Conservation (phyloP, 2,329 filamentous ascomycete species). For the Cytospora piceae region DNA sequence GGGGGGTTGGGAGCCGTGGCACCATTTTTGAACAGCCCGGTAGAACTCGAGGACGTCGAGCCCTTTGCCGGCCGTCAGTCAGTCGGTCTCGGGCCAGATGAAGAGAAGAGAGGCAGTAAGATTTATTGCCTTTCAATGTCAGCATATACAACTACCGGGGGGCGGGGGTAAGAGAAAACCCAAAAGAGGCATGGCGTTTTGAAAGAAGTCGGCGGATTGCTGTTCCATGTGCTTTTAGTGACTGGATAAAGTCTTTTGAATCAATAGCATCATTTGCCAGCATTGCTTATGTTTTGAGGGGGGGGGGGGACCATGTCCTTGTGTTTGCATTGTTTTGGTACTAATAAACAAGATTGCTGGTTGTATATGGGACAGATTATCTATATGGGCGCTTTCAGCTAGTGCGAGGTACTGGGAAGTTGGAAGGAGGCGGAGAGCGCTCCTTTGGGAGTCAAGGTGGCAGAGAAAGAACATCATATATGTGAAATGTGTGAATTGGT, state of each 20-base stretch:
- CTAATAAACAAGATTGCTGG: not conserved
- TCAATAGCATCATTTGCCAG: not conserved
- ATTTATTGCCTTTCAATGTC: constrained; percentile 12
- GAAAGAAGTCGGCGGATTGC: constrained; percentile 17
- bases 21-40: constrained; percentile 11
- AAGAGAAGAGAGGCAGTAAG: constrained; percentile 13
- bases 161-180: constrained; percentile 4
- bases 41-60: constrained; percentile 14
- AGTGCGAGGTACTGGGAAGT: not conserved
- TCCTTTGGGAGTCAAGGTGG: no score
- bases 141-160: constrained; percentile 25
- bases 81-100: constrained; percentile 1
- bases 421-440: not conserved
- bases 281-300: not conserved
- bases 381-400: not conserved
- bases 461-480: no score
- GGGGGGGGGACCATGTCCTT: not conserved
- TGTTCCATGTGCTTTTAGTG: constrained; percentile 13
- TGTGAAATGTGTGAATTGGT: no score
- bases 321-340: not conserved
- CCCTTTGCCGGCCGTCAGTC: constrained; percentile 1
- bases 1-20: not conserved
- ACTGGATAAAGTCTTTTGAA: constrained; percentile 22
- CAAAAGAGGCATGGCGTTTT: constrained; percentile 30
- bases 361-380: not conserved